These are phyloP conservation scores for Chara braunii DNA, from an alignment of 139 green algal species.

Conservation along the genomic window DNA sequence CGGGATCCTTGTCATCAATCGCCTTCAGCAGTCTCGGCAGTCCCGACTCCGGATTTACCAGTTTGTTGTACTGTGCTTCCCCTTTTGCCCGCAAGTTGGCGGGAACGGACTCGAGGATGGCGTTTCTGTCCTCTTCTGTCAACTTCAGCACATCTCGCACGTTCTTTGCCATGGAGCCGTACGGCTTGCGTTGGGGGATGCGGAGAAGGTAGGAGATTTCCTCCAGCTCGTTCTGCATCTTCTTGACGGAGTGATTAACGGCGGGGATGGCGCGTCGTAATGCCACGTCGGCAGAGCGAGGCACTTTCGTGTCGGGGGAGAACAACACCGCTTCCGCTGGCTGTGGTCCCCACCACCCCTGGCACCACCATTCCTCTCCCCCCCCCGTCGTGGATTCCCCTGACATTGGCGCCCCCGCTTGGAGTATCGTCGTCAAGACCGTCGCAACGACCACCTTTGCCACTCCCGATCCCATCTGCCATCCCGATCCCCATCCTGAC, in stretches of 20 bases:
- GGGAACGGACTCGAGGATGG: constrained; percentile 21
- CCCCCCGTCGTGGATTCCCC: background rate
- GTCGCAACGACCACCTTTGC: background rate
- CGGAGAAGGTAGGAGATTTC: constrained; percentile 43
- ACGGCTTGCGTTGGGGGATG: constrained; percentile 50
- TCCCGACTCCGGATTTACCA: constrained; percentile 1
- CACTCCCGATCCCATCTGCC: no score
- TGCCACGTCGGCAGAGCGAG: constrained; percentile 37
- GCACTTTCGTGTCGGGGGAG: constrained; percentile 40
- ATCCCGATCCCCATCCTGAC: no score
- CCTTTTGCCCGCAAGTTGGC: background rate
- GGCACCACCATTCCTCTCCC: background rate
- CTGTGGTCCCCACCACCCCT: background rate
- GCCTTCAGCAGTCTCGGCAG: constrained; percentile 19
- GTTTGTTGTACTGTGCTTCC: constrained; percentile 9
- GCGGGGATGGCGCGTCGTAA: constrained; percentile 42
- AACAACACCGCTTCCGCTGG: constrained; percentile 40
- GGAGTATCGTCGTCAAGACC: constrained; percentile 1
- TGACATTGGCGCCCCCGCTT: background rate
- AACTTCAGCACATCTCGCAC: constrained; percentile 27
- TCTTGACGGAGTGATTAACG: constrained; percentile 32
- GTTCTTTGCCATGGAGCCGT: constrained; percentile 35
- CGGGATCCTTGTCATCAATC: constrained; percentile 35
- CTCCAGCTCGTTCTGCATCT: constrained; percentile 37
- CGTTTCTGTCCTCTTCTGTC: constrained; percentile 1